Evolutionary conservation across 192 early-diverging fungal species (phyloP).

Genomic region (Backusella macrospora): DNA sequence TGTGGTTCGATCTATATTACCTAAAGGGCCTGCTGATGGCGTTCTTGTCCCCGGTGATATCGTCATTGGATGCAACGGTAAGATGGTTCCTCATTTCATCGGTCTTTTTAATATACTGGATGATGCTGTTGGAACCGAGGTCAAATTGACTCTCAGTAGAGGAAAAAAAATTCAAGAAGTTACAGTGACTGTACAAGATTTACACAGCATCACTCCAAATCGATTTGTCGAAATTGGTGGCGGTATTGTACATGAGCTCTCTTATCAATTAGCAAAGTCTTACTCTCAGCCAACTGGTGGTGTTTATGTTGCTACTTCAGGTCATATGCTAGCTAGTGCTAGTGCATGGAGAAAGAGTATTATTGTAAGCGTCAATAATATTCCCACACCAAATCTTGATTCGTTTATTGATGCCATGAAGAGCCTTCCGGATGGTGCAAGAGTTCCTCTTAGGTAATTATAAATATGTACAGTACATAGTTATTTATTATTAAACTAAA

Average conservation of each 20-base stretch:
- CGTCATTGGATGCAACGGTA: slow-evolving; percentile 64
- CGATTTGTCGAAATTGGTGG: slow-evolving; percentile 87
- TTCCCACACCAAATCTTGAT: slow-evolving; percentile 65
- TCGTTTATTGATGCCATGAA: slow-evolving; percentile 68
- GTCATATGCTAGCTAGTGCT: slow-evolving; percentile 70
- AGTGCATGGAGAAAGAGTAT: slow-evolving; percentile 70
- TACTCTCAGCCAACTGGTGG: slow-evolving; percentile 74
- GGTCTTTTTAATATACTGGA: slow-evolving; percentile 67
- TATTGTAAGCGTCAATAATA: slow-evolving; percentile 67
- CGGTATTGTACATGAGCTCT: slow-evolving; percentile 72
- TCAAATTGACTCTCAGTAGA: slow-evolving; percentile 61
- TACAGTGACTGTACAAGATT: slow-evolving; percentile 63
- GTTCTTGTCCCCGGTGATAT: slow-evolving; percentile 74
- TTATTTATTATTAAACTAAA: neutral
- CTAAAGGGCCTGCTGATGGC: slow-evolving; percentile 67
- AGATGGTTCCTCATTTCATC: slow-evolving; percentile 74
- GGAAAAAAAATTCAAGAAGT: slow-evolving; percentile 54
- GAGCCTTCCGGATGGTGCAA: slow-evolving; percentile 63
- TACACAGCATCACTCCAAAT: slow-evolving; percentile 80
- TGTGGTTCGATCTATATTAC: slow-evolving; percentile 61
- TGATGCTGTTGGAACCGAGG: slow-evolving; percentile 51
- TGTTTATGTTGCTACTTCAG: slow-evolving; percentile 75
- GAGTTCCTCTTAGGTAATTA: slow-evolving; percentile 51
- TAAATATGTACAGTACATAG: neutral
- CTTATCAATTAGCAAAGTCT: slow-evolving; percentile 76